phyloP scores from a whole-genome alignment of 768 basidiomycete species.

The Leccinum uliginosum region DNA sequence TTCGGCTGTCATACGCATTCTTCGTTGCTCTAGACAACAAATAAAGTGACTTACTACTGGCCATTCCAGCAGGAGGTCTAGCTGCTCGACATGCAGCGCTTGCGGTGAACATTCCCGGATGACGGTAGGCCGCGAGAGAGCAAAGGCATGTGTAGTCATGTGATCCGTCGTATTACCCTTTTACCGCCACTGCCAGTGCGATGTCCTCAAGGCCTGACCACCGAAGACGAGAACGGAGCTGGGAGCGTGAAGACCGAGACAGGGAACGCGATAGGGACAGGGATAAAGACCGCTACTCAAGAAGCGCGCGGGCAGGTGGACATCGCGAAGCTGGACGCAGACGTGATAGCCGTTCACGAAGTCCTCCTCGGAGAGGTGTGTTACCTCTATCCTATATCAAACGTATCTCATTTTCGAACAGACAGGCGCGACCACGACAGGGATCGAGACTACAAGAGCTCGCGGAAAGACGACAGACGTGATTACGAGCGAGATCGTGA shows the following conservation, averaged over 20 bases:
- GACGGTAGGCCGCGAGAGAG: not conserved
- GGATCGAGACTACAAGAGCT: constrained; percentile 37
- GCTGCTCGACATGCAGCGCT: constrained; percentile 21
- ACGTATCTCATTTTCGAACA: constrained; percentile 10
- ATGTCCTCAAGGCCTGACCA: constrained; percentile 57
- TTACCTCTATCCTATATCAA: not conserved
- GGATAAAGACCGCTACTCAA: constrained; percentile 42
- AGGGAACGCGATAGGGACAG: constrained; percentile 28
- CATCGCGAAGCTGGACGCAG: constrained; percentile 34
- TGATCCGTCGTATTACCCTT: constrained; percentile 14
- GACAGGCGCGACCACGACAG: constrained; percentile 34
- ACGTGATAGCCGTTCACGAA: constrained; percentile 38
- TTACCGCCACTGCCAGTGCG: constrained; percentile 39
- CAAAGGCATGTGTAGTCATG: constrained; percentile 16
- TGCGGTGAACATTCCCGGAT: constrained; percentile 15
- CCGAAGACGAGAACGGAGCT: constrained; percentile 58
- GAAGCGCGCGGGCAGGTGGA: constrained; percentile 30
- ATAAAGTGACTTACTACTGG: constrained; percentile 13
- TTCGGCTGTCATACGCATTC: constrained; percentile 15
- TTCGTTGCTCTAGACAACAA: not conserved
- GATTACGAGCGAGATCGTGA: constrained; percentile 30
- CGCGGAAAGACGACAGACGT: constrained; percentile 32
- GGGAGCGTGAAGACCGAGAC: constrained; percentile 45
- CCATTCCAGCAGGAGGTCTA: constrained; percentile 3
- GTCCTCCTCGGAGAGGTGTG: constrained; percentile 34